Evolutionary conservation across 768 basidiomycete genomes (phyloP), one percentile per base, ranked within the genome.

Genomic region (Phylloporus sp.): DNA sequence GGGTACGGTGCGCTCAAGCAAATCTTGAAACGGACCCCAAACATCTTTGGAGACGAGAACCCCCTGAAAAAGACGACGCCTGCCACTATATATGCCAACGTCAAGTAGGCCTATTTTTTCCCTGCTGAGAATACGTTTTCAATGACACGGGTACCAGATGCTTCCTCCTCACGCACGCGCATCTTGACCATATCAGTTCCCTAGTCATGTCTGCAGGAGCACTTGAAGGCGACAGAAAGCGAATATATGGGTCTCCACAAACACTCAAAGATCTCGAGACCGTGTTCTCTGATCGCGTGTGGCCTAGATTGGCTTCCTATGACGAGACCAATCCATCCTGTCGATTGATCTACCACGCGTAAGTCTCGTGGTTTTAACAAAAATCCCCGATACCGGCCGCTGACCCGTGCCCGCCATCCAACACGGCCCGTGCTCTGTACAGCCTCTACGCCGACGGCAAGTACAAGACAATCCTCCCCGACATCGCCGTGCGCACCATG

Each of bases 101-200:
- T 73, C 57, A 62, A 70, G 71, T 68, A n/a, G 57, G 66, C 46
- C 7, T 3, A 10, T 26, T 42, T 12, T 22, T 29, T 18, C 12
- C n/a, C 10, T 18, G 41, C 7, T 3, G 24, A 3, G 2, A 22
- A 20, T 11, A 22, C 2, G 43, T 20, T 11, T 20, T 18, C 39
- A 18, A 24, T 28, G 11, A 20, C 13, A 6, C 26, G 2, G 20
- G 20, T 10, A 34, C 24, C 40, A 94, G 91, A 55, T 89, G 84
- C 57, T 95, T 88, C 62, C 75, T 95, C 53, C 74, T 97, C 59
- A 88, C 89, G 6, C 94, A 95, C 64, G 86, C 89, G 0, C 95
- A 98, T 68, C 71, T 97, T 24, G 95, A 98, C 70, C 95, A 98
- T 67, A 79, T 91, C 59, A 81, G 79, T 54, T 84, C 91, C 35